Percentiles rank a stretch among this genome's conserved stretches.
phyloP scores from a whole-genome alignment of 306 rosid species.

The Adenanthera pavonina region DNA sequence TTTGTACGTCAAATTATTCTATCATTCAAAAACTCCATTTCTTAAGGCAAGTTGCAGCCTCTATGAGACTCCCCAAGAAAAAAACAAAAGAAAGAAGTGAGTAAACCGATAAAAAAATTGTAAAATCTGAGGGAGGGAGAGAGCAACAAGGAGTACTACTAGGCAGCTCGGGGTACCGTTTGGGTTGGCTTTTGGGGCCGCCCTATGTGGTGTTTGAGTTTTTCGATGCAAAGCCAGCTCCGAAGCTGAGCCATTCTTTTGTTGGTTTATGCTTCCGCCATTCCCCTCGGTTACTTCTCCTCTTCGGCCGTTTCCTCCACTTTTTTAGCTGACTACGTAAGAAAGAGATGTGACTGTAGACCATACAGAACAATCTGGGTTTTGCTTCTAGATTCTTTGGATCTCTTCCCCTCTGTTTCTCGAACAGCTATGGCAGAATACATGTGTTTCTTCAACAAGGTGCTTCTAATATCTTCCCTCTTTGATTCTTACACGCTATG shows the following conservation, averaged over 20 bases:
- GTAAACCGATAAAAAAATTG: background rate
- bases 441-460: conserved; percentile 77
- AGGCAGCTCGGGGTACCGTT: conserved; percentile 14
- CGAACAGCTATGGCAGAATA: conserved; percentile 66
- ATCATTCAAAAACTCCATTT: background rate
- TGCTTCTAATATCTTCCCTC: conserved; percentile 35
- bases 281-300: conserved; percentile 27
- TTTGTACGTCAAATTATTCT: background rate
- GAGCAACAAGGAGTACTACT: conserved; percentile 5
- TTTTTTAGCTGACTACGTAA: background rate
- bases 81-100: too few species aligned
- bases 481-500: background rate
- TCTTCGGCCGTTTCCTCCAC: background rate
- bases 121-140: background rate
- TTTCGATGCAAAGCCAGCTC: conserved; percentile 36
- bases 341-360: background rate
- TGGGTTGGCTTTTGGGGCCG: conserved; percentile 25
- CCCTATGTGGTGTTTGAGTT: conserved; percentile 35
- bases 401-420: conserved; percentile 18
- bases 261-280: conserved; percentile 5
- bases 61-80: background rate
- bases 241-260: conserved; percentile 36
- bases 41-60: background rate
- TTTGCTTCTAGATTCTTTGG: background rate
- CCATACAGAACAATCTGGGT: background rate